phyloP scores from a whole-genome alignment of 495 filamentous ascomycete genomes.

The Podospora pseudopauciseta region DNA sequence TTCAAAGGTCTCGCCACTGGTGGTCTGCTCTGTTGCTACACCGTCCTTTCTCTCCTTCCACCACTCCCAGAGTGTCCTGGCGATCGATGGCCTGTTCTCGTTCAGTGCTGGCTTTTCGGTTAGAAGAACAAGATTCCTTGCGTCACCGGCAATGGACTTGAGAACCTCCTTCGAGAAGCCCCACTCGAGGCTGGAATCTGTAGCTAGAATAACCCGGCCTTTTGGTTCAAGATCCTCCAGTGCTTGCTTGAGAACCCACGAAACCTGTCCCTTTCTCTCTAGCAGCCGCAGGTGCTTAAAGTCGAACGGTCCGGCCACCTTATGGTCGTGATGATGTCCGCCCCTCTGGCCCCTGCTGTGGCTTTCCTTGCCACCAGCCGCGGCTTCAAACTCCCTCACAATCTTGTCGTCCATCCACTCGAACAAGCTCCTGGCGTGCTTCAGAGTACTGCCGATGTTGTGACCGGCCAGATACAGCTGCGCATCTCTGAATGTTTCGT shows the following conservation, averaged over 20 bases:
- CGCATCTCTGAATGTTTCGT: conserved; percentile 61
- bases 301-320: conserved; percentile 73
- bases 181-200: conserved; percentile 87
- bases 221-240: conserved; percentile 36
- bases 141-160: conserved; percentile 65
- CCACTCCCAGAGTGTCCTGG: conserved; percentile 65
- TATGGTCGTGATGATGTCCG: conserved; percentile 35
- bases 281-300: conserved; percentile 82
- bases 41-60: conserved; percentile 64
- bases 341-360: conserved; percentile 43
- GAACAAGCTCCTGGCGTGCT: conserved; percentile 87
- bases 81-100: conserved; percentile 44
- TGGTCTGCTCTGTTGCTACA: conserved; percentile 54
- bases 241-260: conserved; percentile 51
- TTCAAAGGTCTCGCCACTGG: conserved; percentile 58
- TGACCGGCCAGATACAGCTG: conserved; percentile 79
- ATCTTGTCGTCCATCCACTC: conserved; percentile 99
- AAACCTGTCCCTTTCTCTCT: conserved; percentile 69
- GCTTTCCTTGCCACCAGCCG: conserved; percentile 45
- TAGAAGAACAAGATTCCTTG: conserved; percentile 76
- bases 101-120: conserved; percentile 60
- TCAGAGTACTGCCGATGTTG: conserved; percentile 76
- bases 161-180: conserved; percentile 89
- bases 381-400: conserved; percentile 83
- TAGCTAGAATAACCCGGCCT: conserved; percentile 82